Evolutionary conservation across 176 grass and related monocot species (phyloP).

Genomic region (Oryza nivara): DNA sequence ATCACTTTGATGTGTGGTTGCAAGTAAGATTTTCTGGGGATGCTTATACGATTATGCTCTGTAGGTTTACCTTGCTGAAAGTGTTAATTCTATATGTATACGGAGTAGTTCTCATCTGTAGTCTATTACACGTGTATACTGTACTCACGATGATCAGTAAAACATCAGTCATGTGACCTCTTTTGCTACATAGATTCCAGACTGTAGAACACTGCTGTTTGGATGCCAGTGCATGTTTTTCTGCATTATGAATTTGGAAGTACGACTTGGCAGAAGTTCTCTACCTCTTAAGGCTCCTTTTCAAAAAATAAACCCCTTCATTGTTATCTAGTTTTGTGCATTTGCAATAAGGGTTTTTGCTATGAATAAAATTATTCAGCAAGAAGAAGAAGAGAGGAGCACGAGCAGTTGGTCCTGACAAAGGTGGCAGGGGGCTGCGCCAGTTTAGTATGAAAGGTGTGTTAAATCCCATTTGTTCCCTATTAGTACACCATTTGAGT

Average conservation of each 20-base stretch:
- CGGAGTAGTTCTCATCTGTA: neutral
- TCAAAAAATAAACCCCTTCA: neutral
- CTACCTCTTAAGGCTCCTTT: slow-evolving; percentile 2
- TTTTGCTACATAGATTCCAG: neutral
- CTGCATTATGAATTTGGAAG: neutral
- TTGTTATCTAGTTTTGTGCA: slow-evolving; percentile 17
- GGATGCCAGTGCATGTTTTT: neutral
- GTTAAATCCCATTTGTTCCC: neutral
- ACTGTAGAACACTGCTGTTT: neutral
- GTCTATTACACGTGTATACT: neutral
- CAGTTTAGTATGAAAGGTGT: slow-evolving; percentile 97
- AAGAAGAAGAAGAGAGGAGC: slow-evolving; percentile 94
- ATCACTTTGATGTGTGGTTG: neutral
- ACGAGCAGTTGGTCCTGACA: slow-evolving; percentile 77
- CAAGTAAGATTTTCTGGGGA: slow-evolving; percentile 14
- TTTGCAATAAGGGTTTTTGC: slow-evolving; percentile 13
- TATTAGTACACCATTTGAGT: slow-evolving; percentile 12
- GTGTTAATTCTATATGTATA: neutral
- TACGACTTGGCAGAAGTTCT: neutral
- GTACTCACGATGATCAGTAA: slow-evolving; percentile 12
- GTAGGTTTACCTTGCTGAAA: neutral
- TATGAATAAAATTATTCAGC: slow-evolving; percentile 41
- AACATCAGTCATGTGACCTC: neutral
- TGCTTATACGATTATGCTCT: neutral
- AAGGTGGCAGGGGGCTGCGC: slow-evolving; percentile 87